Evolutionary conservation across 2,329 filamentous ascomycete genomes (phyloP).

Genomic region (Coleophoma eucalyptorum): DNA sequence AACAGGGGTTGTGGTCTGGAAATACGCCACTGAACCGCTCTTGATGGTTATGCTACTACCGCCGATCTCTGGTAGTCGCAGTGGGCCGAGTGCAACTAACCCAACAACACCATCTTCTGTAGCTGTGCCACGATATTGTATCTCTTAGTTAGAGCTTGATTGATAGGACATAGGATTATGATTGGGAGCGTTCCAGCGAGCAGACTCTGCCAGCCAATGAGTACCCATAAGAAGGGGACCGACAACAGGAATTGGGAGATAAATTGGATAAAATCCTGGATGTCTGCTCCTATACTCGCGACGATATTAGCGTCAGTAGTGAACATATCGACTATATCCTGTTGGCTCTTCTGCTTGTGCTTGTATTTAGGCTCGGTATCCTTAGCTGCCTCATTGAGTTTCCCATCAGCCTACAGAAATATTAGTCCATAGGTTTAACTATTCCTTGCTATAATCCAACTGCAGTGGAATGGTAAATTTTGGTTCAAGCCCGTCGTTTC

Average conservation of each 20-base stretch:
- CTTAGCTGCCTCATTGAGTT: neutral
- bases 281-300: conserved; percentile 58
- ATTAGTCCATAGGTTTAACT: neutral
- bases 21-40: too few species aligned
- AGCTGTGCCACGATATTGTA: too few species aligned
- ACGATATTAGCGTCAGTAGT: conserved; percentile 68
- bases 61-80: too few species aligned
- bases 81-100: too few species aligned
- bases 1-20: too few species aligned
- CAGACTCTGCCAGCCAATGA: conserved; percentile 69
- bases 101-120: too few species aligned
- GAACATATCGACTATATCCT: conserved; percentile 71
- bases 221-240: conserved; percentile 57
- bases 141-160: conserved; percentile 58
- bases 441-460: too few species aligned
- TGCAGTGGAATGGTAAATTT: too few species aligned
- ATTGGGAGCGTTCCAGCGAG: conserved; percentile 61
- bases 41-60: too few species aligned
- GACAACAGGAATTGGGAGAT: conserved; percentile 59
- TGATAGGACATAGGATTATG: conserved; percentile 60
- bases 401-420: neutral
- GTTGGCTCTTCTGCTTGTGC: conserved; percentile 47
- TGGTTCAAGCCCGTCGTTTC: neutral
- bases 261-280: conserved; percentile 58
- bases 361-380: conserved; percentile 1